phyloP scores from a whole-genome alignment of 2,329 filamentous ascomycete species.

The Verticillium isaacii region DNA sequence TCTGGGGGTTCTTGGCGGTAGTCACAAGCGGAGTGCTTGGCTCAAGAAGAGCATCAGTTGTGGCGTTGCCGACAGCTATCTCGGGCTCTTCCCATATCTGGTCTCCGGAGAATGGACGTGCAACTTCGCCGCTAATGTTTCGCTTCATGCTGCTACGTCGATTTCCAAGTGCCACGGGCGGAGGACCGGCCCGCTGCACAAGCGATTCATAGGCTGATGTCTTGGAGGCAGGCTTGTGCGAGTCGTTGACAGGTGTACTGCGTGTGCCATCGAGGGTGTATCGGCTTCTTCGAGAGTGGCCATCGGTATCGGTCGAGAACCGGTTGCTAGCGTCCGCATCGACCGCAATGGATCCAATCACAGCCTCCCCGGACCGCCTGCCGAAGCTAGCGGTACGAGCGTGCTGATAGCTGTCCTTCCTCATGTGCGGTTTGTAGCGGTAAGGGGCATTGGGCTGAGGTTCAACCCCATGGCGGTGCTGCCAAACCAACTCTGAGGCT shows the following conservation, averaged over 20 bases:
- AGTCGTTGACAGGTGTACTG: neutral
- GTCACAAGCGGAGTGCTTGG: constrained; percentile 4
- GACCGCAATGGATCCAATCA: constrained; percentile 39
- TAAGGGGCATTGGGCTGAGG: constrained; percentile 60
- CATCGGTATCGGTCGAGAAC: constrained; percentile 47
- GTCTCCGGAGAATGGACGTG: constrained; percentile 66
- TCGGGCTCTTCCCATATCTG: constrained; percentile 89
- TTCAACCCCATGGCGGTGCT: constrained; percentile 58
- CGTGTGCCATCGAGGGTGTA: constrained; percentile 14
- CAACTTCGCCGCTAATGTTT: constrained; percentile 65
- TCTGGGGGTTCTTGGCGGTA: constrained; percentile 62
- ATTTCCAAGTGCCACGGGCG: neutral
- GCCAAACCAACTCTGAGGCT: constrained; percentile 74
- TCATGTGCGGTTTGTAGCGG: constrained; percentile 63
- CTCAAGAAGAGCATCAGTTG: neutral
- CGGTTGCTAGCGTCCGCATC: constrained; percentile 22
- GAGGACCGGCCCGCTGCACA: neutral
- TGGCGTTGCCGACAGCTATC: constrained; percentile 22
- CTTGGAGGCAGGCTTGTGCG: neutral
- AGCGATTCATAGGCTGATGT: neutral
- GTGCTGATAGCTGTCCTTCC: constrained; percentile 67
- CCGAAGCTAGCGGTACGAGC: constrained; percentile 34
- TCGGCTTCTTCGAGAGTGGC: constrained; percentile 26
- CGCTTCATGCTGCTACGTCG: constrained; percentile 63
- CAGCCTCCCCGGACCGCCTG: constrained; percentile 20